Conservation (phyloP, 352 stramenopile genomes). For the Phytophthora chlamydospora region DNA sequence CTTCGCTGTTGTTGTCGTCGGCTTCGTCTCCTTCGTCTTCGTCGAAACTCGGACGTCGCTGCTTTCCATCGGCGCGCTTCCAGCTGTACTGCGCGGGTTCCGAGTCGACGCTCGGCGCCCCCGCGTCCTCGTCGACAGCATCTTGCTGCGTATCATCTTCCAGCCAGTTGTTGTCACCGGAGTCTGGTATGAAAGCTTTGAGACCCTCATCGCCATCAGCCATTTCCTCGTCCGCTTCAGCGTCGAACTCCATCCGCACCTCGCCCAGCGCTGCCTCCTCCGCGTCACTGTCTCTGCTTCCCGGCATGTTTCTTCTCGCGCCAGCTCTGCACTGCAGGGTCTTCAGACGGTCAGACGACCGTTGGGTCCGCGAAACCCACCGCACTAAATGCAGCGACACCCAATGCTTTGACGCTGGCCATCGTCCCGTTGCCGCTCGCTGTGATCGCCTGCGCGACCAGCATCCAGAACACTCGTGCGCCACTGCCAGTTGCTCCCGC, state of each 20-base stretch:
- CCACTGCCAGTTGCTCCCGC: no score
- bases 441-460: no score
- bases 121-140: slow-evolving; percentile 17
- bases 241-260: slow-evolving; percentile 14
- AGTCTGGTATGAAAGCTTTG: slow-evolving; percentile 32
- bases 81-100: slow-evolving; percentile 56
- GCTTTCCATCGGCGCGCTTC: slow-evolving; percentile 62
- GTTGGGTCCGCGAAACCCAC: background rate
- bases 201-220: slow-evolving; percentile 8
- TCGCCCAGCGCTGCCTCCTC: slow-evolving; percentile 10
- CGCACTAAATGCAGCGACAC: slow-evolving; percentile 10
- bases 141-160: slow-evolving; percentile 28
- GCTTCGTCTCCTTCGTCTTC: slow-evolving; percentile 44
- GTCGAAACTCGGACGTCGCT: slow-evolving; percentile 33
- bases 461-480: no score
- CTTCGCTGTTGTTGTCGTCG: slow-evolving; percentile 38
- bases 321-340: background rate
- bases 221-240: background rate
- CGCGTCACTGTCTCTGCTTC: slow-evolving; percentile 8
- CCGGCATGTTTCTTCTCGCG: slow-evolving; percentile 17
- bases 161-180: slow-evolving; percentile 22
- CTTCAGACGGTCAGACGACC: slow-evolving; percentile 1
- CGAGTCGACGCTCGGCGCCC: slow-evolving; percentile 25
- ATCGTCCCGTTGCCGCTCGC: no score
- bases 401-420: slow-evolving; percentile 4